Evolutionary conservation across 2,329 filamentous ascomycete species (phyloP), one percentile per base, ranked within the genome.

Genomic region (Diaporthe sp.): DNA sequence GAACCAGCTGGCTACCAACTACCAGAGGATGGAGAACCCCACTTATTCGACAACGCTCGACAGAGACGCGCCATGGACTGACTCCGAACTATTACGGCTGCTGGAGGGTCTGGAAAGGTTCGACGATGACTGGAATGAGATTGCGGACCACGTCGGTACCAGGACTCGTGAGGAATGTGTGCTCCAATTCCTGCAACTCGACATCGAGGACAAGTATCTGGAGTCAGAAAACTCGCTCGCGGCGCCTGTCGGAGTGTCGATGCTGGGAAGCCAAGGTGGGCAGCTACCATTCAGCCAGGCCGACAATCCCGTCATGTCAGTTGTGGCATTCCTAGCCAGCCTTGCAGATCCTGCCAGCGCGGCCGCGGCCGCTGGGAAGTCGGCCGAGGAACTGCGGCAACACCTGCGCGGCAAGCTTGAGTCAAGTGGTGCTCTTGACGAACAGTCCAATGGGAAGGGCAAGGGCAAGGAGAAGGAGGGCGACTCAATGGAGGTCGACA

Each of bases 181-280:
- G 22, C 90, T 98, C 80, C 97, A 98, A 83, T 99, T 99, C 87
- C 85, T 99, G 78, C 95, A 98, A 82, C 89, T 99, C 49, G 96
- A 98, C 79, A 99, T 99, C 77, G 97, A 98, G 84, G 96, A 98
- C 86, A 97, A 98, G 83, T 99, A 98, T 82, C 88, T 98, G 13
- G 96, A 98, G 80, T 92, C 95, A 10, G 93, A 96, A 80, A 88
- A 90, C 10, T 80, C 84, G 15, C 84, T 90, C 72, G 88, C 86
- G 75, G 87, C 88, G 65, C 89, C 88, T 15, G 90, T 86, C 1
- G 90, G 92, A 10, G 87, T 94, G 73, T 88, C 91, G 74, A 87
- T 94, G 88, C 87, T 97, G 49, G 93, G 94, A 47, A 90, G 92
- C 74, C 90, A 95, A 71, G 91, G 93, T 76, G 96, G 96, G 12